Base-by-base conservation (phyloP, 2,329 filamentous ascomycete genomes). In the Akanthomyces dipterigenus region DNA sequence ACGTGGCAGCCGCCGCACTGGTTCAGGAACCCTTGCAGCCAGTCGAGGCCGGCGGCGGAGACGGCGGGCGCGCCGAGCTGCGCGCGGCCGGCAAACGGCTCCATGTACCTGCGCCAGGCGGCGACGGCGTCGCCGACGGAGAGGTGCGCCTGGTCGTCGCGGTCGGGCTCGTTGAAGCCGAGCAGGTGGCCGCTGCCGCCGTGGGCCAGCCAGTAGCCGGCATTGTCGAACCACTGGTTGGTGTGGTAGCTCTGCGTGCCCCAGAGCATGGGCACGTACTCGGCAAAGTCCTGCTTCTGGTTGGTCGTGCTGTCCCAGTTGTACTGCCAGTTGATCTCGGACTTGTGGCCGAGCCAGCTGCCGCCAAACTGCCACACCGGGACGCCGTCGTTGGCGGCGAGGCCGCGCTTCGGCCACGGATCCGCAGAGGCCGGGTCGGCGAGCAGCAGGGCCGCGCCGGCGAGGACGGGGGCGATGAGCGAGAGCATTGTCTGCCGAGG, bases 401-500 rank as follows among this genome's bases (percentile, higher is more conserved):
- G 86, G 85, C 68, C 73, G 79, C 62, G 78, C 84, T 63, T 87
- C 5, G 55, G 45, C 53, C 53, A 55, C 18, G 53, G 38, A 18
- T 55, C 53, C 11, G 40, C 26, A n/a, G 26, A 28, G 1, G 53
- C 40, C 40, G 8, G 38, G 18, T 26, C 40, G 11, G 80, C 62
- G n/a, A n/a, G n/a, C 76, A 75, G 24, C 75, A 84, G 51, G 77
- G 79, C n/a, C n/a, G n/a, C 0, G 60, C 70, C 0, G 61, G 65
- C 18, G 78, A 80, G 76, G 0, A 77, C 75, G 0, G 79, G 84
- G 59, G 80, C 81, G 0, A 68, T 72, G 51, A 70, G 73, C 12
- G 85, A 82, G 82, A 78, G 81, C 49, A 75, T 80, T 28, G n/a
- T n/a, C 81, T 78, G 82, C 9, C 72, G 75, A 24, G 69, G 85